Conservation (phyloP, 2,329 filamentous ascomycete genomes). For the Beauveria varroae region DNA sequence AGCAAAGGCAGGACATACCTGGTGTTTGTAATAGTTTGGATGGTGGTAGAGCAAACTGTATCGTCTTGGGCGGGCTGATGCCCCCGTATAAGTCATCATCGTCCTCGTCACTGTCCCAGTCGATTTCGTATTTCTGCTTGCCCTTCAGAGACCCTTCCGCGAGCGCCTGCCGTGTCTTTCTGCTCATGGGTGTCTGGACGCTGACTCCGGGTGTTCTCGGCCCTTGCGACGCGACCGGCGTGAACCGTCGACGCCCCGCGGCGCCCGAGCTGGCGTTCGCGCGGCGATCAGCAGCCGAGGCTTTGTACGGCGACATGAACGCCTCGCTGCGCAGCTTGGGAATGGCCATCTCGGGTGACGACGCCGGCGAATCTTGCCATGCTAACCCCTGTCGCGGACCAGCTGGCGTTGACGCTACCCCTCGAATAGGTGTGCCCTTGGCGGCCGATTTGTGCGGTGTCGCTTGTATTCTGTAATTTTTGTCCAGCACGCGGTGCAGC, state of each 20-base stretch:
- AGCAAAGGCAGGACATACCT: constrained; percentile 38
- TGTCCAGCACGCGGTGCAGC: constrained; percentile 87
- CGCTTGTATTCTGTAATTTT: constrained; percentile 87
- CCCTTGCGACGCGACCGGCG: constrained; percentile 29
- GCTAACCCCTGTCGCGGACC: constrained; percentile 22
- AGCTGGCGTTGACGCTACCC: constrained; percentile 20
- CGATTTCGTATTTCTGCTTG: constrained; percentile 46
- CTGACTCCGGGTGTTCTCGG: constrained; percentile 76
- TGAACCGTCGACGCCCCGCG: constrained; percentile 31
- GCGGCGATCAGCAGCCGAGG: neutral
- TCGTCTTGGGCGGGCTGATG: constrained; percentile 88
- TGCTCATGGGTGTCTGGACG: constrained; percentile 65
- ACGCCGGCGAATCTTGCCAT: constrained; percentile 55
- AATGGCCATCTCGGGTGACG: constrained; percentile 69
- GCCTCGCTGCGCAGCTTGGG: constrained; percentile 80
- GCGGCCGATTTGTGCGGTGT: constrained; percentile 63
- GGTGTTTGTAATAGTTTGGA: constrained; percentile 74
- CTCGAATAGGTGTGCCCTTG: constrained; percentile 40
- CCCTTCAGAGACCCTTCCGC: constrained; percentile 19
- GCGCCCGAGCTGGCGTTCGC: constrained; percentile 12
- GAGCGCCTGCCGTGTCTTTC: constrained; percentile 44
- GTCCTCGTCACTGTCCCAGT: constrained; percentile 71
- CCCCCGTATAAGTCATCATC: constrained; percentile 58
- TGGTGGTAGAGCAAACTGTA: constrained; percentile 74
- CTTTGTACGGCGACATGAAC: constrained; percentile 39